Base-by-base conservation (phyloP, 306 rosid genomes). In the Rosa multiflora region DNA sequence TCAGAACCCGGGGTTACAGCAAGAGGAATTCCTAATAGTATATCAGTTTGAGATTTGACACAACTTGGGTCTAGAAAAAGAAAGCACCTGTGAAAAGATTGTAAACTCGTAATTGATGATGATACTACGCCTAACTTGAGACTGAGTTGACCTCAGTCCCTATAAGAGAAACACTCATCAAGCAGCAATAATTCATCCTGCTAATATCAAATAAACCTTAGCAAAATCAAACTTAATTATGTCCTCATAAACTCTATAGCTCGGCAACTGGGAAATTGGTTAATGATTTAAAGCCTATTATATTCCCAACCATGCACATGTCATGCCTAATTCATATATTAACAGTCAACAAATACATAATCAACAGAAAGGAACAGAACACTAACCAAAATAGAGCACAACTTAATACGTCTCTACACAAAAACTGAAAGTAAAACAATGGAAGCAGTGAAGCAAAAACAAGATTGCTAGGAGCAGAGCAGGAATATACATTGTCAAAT, bases 21-120 rank as follows among this genome's bases (percentile, higher is more conserved):
- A 69, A 89, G 98, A 86, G 98, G 97, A 23, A 89, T 94, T 18
- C 97, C 97, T 10, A 94, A 91, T 47, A 94, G 99, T 70, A 91
- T 91, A 62, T 92, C 99, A 2, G 80, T 86, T 15, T 92, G 80
- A 87, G 42, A 23, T 8, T 35, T 52, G 35, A 72, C 47, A 35
- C 62, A 70, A 63, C 5, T 29, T 11, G 68, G 56, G 9, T 43
- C 39, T 21, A 13, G n/a, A 39, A 39, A 17, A 35, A 47, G 7
- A 52, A 52, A 20, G 46, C 15, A 52, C 56, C 17, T 20, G n/a
- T 13, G n/a, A 52, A 52, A 52, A 52, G 29, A 72, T 32, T 20
- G 29, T 8, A 72, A 49, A 29, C 52, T 35, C 23, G 26, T 4
- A 29, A 49, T 21, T 8, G 23, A 55, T 55, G 26, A 55, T 44